phyloP scores from a whole-genome alignment of 495 filamentous ascomycete genomes.

The Mytilinidion resinicola region DNA sequence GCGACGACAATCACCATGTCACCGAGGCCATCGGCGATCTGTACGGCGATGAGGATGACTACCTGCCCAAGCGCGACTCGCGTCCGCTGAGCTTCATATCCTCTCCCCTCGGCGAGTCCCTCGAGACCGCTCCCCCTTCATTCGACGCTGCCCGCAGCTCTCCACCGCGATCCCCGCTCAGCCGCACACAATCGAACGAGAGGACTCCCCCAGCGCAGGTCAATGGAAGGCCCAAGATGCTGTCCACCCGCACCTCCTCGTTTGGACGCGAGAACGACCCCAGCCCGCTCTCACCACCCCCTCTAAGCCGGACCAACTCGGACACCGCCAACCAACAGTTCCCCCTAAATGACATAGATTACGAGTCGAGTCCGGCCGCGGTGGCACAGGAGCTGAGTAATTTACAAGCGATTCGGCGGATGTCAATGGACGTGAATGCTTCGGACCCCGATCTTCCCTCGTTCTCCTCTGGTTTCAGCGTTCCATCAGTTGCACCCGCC shows the following conservation, averaged over 20 bases:
- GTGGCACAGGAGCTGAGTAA: slow-evolving; percentile 95
- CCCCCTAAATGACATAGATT: slow-evolving; percentile 86
- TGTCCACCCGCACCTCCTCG: slow-evolving; percentile 36
- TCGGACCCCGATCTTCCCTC: slow-evolving; percentile 91
- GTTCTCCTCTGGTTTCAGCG: slow-evolving; percentile 56
- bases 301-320: slow-evolving; percentile 51
- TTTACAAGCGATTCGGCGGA: slow-evolving; percentile 84
- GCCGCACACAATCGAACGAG: slow-evolving; percentile 12
- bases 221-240: slow-evolving; percentile 18
- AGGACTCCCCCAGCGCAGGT: slow-evolving; percentile 7
- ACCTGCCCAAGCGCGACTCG: slow-evolving; percentile 38
- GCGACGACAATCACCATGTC: slow-evolving; percentile 87
- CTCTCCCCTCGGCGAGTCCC: slow-evolving; percentile 42
- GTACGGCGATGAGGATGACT: slow-evolving; percentile 79
- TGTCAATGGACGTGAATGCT: slow-evolving; percentile 97
- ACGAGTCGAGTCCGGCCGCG: slow-evolving; percentile 80
- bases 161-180: slow-evolving; percentile 19
- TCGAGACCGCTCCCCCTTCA: slow-evolving; percentile 25
- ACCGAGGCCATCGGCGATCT: slow-evolving; percentile 95
- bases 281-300: slow-evolving; percentile 53
- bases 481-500: slow-evolving; percentile 69
- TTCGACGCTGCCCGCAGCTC: slow-evolving; percentile 19
- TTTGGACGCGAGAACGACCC: slow-evolving; percentile 47
- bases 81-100: slow-evolving; percentile 60
- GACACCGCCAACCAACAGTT: slow-evolving; percentile 71